Base-by-base conservation (phyloP, 2,329 filamentous ascomycete species). In the Aspergillus bombycis region DNA sequence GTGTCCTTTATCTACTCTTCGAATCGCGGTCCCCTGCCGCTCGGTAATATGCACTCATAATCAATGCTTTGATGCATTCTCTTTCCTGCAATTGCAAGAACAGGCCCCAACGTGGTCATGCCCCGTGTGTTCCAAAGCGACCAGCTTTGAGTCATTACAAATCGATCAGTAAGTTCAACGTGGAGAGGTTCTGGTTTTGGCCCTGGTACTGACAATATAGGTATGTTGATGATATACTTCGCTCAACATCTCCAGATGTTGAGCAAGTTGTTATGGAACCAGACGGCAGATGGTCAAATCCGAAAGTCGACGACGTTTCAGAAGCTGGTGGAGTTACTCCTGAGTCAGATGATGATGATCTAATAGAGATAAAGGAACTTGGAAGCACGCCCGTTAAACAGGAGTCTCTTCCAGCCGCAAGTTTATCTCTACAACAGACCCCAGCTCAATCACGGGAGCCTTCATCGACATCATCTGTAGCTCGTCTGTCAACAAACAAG, bases 21-120 rank as follows among this genome's bases (percentile, higher is more conserved):
- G 94, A 64, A 90, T 99, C 41, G 84, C 85, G 10, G 83, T 91
- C 19, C 95, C 95, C 0, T 93, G 93, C 70, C 89, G 95, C 38
- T 92, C 92, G 4, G 84, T 88, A 3, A 80, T 89, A 38, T 99
- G 95, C 80, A 90, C 87, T 3, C 95, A 99, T 76, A 91, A 95
- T 30, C 93, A 96, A 74, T 99, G 95, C 75, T 99, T 98, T 70
- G 95, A 99, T 76, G 94, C 91, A 3, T 90, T 88, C 3, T 96
- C 93, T 2, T 99, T 97, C 75, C 84, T 99, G 23, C 92, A 97
- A 71, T 81, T 99, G 32, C 94, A 98, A 75, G 93, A 98, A 75
- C 95, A 99, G 81, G 94, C 93, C 0, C 95, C 95, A 0, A 96
- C 95, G 21, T 99, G 95, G 95, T 84, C 89, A n/a, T 99, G 95